Evolutionary conservation across 495 filamentous ascomycete genomes (phyloP).

Genomic region (Margaritispora aquatica): DNA sequence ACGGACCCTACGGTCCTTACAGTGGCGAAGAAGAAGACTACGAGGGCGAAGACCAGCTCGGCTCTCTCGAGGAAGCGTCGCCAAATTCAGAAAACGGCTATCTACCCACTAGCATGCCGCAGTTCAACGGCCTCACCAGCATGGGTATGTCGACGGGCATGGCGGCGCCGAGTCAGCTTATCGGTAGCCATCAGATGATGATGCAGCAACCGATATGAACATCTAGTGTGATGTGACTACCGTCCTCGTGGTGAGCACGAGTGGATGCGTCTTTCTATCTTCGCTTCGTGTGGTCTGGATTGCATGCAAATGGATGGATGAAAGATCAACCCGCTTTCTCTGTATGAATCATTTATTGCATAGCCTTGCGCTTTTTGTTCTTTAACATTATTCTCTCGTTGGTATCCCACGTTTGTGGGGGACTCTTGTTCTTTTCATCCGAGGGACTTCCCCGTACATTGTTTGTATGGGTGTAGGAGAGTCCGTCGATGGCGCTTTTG

Average conservation of each 20-base stretch:
- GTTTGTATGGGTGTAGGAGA: no score
- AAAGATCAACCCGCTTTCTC: constrained; percentile 6
- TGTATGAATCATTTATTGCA: constrained; percentile 25
- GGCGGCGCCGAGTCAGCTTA: constrained; percentile 40
- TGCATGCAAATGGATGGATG: no score
- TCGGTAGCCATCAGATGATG: constrained; percentile 25
- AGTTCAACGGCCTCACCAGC: constrained; percentile 38
- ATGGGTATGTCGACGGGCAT: constrained; percentile 51
- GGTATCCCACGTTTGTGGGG: not conserved
- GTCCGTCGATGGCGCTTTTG: no score
- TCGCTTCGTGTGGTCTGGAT: constrained; percentile 9
- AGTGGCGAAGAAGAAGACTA: constrained; percentile 66
- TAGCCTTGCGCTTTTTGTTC: constrained; percentile 26
- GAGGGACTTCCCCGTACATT: not conserved
- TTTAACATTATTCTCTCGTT: no score
- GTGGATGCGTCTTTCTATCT: constrained; percentile 11
- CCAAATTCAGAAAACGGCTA: constrained; percentile 55
- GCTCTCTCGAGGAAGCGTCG: constrained; percentile 68
- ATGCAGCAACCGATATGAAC: constrained; percentile 21
- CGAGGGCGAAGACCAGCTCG: constrained; percentile 62
- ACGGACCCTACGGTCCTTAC: constrained; percentile 54
- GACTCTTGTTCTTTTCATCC: constrained; percentile 4
- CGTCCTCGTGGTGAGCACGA: no score
- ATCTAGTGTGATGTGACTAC: no score
- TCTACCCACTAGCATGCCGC: constrained; percentile 37